Percentiles rank a stretch among this genome's conserved stretches.
Conservation (phyloP, 2,329 filamentous ascomycete genomes). For the Pleomassaria siparia region DNA sequence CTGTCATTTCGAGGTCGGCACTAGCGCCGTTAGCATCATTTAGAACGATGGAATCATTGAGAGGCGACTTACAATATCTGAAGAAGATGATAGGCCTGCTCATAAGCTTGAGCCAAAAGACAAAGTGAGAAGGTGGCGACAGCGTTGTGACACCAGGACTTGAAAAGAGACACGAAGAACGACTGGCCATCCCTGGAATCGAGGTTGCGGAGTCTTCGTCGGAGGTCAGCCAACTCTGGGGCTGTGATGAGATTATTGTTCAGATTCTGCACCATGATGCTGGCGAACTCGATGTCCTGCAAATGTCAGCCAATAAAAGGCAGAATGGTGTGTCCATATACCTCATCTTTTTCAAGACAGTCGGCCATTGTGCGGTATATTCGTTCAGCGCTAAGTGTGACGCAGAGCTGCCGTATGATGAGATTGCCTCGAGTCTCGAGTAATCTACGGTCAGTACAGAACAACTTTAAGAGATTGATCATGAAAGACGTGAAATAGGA, state of each 20-base stretch:
- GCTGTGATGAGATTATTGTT: conserved; percentile 99
- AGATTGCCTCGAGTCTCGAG: conserved; percentile 92
- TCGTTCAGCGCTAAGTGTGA: conserved; percentile 87
- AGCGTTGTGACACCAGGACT: conserved; percentile 97
- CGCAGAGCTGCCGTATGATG: conserved; percentile 92
- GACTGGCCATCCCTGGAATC: conserved; percentile 93
- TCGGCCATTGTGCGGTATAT: conserved; percentile 96
- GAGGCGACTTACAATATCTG: conserved; percentile 77
- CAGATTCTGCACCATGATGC: conserved; percentile 98
- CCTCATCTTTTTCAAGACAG: conserved; percentile 92
- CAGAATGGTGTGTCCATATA: conserved; percentile 16
- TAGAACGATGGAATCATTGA: neutral
- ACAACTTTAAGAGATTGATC: conserved; percentile 92
- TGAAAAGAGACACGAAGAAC: conserved; percentile 91
- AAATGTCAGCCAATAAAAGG: conserved; percentile 4
- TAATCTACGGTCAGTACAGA: conserved; percentile 88
- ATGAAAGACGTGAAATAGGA: conserved; percentile 98
- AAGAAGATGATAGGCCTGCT: conserved; percentile 93
- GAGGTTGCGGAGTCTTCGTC: conserved; percentile 85
- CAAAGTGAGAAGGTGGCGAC: conserved; percentile 97
- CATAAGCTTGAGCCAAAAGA: conserved; percentile 92
- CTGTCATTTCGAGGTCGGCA: conserved; percentile 96
- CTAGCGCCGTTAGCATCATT: conserved; percentile 51
- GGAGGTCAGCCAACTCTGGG: conserved; percentile 85
- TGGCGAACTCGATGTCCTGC: conserved; percentile 90